A percentile compares a stretch with the other conserved stretches of the same genome.
These are phyloP conservation scores for Punctularia strigosozonata DNA, from an alignment of 768 basidiomycete species.

Conservation along the genomic window DNA sequence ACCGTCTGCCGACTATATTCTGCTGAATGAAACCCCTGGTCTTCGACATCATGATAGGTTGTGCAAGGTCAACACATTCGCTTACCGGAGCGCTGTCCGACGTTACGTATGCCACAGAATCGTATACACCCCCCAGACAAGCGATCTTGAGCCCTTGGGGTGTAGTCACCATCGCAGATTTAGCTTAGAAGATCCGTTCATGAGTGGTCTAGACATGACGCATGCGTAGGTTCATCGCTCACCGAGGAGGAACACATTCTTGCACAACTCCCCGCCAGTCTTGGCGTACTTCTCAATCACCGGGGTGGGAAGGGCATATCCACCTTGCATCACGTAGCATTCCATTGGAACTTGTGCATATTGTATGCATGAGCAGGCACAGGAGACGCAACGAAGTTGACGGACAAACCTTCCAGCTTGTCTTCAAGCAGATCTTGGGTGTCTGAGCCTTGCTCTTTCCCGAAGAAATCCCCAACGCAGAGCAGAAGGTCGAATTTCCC, in stretches of 20 bases:
- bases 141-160: slow-evolving; percentile 75
- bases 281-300: slow-evolving; percentile 68
- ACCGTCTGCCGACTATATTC: slow-evolving; percentile 61
- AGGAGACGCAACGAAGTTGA: neutral
- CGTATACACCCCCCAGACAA: slow-evolving; percentile 72
- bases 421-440: slow-evolving; percentile 51
- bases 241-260: slow-evolving; percentile 83
- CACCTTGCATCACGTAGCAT: slow-evolving; percentile 90
- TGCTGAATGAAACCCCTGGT: slow-evolving; percentile 64
- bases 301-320: slow-evolving; percentile 54
- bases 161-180: slow-evolving; percentile 72
- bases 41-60: neutral
- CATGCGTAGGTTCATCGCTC: no score
- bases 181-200: slow-evolving; percentile 38
- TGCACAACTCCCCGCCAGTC: slow-evolving; percentile 69
- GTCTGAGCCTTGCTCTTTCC: slow-evolving; percentile 20
- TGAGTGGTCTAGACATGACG: no score
- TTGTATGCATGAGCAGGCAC: slow-evolving; percentile 7
- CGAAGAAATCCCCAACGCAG: slow-evolving; percentile 82
- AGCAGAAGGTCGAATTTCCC: slow-evolving; percentile 84
- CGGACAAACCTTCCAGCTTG: slow-evolving; percentile 43
- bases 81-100: slow-evolving; percentile 55
- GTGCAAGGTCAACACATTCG: slow-evolving; percentile 13
- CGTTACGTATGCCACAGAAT: slow-evolving; percentile 43
- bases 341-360: slow-evolving; percentile 59